Evolutionary conservation across 306 rosid species (phyloP).

Genomic region (Crataegus laevigata): DNA sequence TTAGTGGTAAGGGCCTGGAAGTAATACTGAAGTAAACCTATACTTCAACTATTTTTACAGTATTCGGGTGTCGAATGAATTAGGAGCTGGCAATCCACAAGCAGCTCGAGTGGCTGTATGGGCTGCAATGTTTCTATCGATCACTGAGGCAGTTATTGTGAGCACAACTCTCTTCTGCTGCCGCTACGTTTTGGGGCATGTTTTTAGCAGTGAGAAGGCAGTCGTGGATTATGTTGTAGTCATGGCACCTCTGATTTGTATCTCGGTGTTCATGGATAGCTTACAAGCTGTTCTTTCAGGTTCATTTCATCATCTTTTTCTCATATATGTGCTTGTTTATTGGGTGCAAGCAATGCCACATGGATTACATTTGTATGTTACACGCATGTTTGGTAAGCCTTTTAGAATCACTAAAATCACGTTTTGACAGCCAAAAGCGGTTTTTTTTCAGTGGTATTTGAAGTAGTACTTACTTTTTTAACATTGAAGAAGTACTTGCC

Average conservation of each 20-base stretch:
- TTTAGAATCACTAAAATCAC: no score
- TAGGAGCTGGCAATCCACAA: conserved; percentile 55
- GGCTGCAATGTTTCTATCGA: conserved; percentile 28
- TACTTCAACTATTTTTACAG: conserved; percentile 15
- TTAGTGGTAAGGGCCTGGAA: no score
- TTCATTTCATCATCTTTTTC: not conserved
- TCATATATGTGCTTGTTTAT: not conserved
- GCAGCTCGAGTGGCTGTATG: conserved; percentile 34
- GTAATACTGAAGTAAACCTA: not conserved
- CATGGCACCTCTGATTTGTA: conserved; percentile 45
- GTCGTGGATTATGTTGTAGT: conserved; percentile 34
- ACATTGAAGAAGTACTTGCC: no score
- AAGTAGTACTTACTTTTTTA: no score
- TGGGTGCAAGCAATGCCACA: not conserved
- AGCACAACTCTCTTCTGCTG: conserved; percentile 28
- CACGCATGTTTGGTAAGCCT: no score
- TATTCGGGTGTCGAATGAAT: conserved; percentile 58
- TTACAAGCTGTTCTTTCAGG: conserved; percentile 31
- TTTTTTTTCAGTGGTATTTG: no score
- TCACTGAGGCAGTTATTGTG: conserved; percentile 29
- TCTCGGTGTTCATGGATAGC: conserved; percentile 36
- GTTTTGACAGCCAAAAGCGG: no score
- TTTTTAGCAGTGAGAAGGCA: conserved; percentile 44
- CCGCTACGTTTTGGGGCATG: conserved; percentile 39
- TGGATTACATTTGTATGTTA: not conserved